These are phyloP conservation scores for Phylloporus rhodoxanthus DNA, from an alignment of 768 basidiomycete genomes.

Conservation along the genomic window DNA sequence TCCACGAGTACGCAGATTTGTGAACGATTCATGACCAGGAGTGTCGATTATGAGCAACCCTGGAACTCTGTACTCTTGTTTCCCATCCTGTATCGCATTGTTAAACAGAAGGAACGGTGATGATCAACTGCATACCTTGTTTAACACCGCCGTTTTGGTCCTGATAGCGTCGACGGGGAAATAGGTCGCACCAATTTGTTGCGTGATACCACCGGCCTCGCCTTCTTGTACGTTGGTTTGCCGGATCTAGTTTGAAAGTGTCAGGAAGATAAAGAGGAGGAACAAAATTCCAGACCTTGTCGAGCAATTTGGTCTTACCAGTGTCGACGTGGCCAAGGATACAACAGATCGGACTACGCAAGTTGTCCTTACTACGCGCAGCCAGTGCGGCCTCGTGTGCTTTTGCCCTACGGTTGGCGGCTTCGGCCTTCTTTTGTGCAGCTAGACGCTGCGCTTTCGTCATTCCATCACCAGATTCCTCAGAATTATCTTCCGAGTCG, in stretches of 20 bases:
- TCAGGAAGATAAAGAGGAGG: slow-evolving; percentile 2
- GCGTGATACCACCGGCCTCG: slow-evolving; percentile 99
- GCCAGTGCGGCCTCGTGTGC: slow-evolving; percentile 82
- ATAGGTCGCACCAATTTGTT: slow-evolving; percentile 99
- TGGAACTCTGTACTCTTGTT: slow-evolving; percentile 92
- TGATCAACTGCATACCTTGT: slow-evolving; percentile 48
- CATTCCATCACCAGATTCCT: slow-evolving; percentile 57
- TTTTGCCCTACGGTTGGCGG: slow-evolving; percentile 73
- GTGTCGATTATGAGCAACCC: slow-evolving; percentile 96
- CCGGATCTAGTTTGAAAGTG: slow-evolving; percentile 62
- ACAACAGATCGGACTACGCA: slow-evolving; percentile 97
- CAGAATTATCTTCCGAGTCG: slow-evolving; percentile 38
- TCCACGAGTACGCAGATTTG: slow-evolving; percentile 90
- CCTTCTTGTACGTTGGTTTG: slow-evolving; percentile 99
- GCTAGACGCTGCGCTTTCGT: slow-evolving; percentile 62
- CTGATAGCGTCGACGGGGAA: slow-evolving; percentile 95
- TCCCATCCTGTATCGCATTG: slow-evolving; percentile 49
- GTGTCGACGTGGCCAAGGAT: slow-evolving; percentile 99
- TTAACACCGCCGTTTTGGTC: slow-evolving; percentile 89
- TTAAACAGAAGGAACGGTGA: slow-evolving; percentile 6
- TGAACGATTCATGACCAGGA: slow-evolving; percentile 99
- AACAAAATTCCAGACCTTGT: slow-evolving; percentile 59
- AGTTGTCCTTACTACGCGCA: slow-evolving; percentile 78
- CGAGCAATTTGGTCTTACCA: slow-evolving; percentile 95
- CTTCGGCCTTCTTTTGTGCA: slow-evolving; percentile 73